Percentiles rank a stretch among this genome's conserved stretches.
Conservation (phyloP, 176 grass and related monocot genomes). For the Leersia perrieri region DNA sequence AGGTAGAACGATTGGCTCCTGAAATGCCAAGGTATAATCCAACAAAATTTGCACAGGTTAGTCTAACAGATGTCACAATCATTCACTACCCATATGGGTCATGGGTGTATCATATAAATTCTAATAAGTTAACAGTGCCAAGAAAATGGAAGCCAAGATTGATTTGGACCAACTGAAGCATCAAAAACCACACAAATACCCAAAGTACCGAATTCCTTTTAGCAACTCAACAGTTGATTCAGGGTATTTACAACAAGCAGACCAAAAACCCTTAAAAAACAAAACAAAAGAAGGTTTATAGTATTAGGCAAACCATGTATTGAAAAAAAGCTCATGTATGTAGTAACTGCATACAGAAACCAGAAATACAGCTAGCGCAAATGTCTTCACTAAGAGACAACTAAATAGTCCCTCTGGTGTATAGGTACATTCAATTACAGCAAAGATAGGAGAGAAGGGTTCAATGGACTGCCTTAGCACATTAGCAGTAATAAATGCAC, state of each 20-base stretch:
- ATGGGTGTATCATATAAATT: neutral
- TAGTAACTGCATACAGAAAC: constrained; percentile 3
- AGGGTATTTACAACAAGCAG: neutral
- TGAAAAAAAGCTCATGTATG: neutral
- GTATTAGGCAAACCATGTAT: constrained; percentile 2
- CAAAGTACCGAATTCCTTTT: neutral
- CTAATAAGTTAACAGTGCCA: neutral
- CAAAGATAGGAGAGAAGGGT: neutral
- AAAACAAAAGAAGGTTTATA: constrained; percentile 4
- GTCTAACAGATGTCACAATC: neutral
- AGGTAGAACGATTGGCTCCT: constrained; percentile 10
- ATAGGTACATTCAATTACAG: neutral
- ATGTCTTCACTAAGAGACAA: neutral
- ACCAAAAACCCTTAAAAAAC: neutral
- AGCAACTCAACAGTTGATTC: constrained; percentile 18
- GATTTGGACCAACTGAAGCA: neutral
- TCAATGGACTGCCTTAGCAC: neutral
- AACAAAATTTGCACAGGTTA: constrained; percentile 16
- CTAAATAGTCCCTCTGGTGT: neutral
- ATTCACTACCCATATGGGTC: neutral
- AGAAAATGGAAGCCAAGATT: neutral
- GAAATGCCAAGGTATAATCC: constrained; percentile 12
- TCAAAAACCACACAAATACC: neutral
- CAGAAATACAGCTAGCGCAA: constrained; percentile 8
- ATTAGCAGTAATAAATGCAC: neutral